phyloP scores from a whole-genome alignment of 495 filamentous ascomycete genomes.

The Penicillium samsonianum region DNA sequence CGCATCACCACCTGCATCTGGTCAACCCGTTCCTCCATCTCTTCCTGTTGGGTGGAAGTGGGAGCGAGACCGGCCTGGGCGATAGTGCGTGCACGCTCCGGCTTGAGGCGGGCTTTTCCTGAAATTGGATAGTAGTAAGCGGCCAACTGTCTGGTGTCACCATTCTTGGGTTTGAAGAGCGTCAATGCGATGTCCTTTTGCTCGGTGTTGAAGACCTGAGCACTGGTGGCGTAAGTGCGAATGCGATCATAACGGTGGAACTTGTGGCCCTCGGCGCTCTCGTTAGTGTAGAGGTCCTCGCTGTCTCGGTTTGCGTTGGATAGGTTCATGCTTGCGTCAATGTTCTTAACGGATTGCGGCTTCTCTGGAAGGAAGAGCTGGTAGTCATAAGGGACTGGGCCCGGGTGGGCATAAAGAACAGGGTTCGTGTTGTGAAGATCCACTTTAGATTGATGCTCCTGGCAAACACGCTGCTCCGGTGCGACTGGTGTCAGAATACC shows the following conservation, averaged over 20 bases:
- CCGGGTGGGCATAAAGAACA: constrained; percentile 56
- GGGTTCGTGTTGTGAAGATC: constrained; percentile 66
- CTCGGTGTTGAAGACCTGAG: constrained; percentile 60
- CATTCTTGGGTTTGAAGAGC: constrained; percentile 60
- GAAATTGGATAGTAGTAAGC: constrained; percentile 91
- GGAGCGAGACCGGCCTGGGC: constrained; percentile 49
- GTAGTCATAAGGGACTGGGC: constrained; percentile 69
- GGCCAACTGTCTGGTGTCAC: constrained; percentile 57
- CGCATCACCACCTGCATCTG: constrained; percentile 55
- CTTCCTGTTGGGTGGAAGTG: constrained; percentile 33
- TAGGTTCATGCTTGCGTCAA: constrained; percentile 73
- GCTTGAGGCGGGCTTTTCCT: constrained; percentile 64
- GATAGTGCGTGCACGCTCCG: constrained; percentile 54
- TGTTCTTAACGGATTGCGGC: constrained; percentile 52
- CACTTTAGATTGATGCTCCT: constrained; percentile 52
- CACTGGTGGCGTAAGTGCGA: constrained; percentile 80
- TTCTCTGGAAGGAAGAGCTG: constrained; percentile 75
- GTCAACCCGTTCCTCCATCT: constrained; percentile 50
- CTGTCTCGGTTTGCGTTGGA: constrained; percentile 69
- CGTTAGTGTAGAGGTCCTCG: constrained; percentile 63
- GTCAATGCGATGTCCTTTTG: constrained; percentile 60
- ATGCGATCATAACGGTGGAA: constrained; percentile 74
- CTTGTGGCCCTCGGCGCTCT: constrained; percentile 42
- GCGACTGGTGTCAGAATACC: constrained; percentile 72
- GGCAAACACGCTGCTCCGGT: constrained; percentile 45